Evolutionary conservation across 208 protist genomes (phyloP), one percentile per base, ranked within the genome.

Genomic region (Giardia duodenalis): DNA sequence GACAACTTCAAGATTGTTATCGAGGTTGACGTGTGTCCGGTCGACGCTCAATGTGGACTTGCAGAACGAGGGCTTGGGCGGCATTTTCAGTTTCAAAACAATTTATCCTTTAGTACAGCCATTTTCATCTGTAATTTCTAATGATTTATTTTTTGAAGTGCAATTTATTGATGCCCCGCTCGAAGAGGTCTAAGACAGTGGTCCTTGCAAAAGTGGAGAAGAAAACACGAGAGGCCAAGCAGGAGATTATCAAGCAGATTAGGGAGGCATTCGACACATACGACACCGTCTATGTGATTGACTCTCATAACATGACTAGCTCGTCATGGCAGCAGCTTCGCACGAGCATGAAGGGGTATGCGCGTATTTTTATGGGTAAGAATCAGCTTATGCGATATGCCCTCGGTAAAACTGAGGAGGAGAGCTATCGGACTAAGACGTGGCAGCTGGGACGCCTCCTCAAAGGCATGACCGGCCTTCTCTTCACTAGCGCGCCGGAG

Each of bases 191-290:
- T 46, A 4, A 42, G 3, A 42, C 4, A n/a, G 44, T 89, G 4
- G 4, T 19, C 42, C 86, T 89, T 45, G 44, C 86, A 45, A 45
- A 89, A 45, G 86, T 89, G 39, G 42, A 89, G 86, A 89, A 89
- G 44, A 4, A 89, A 45, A n/a, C 86, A 4, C 4, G 42, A 4
- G 86, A 89, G 4, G 3, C 3, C 3, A 89, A 89, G 86, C 3
- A 89, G 42, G 39, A 89, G 19, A 19, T 89, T 3, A 44, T 89
- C 42, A 4, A 45, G 42, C 10, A 89, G 39, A 89, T 89, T 19
- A n/a, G 42, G 44, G 4, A 4, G 4, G 10, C 42, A n/a, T 45
- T 89, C 4, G 42, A 89, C 42, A 44, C 4, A 19, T 89, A 89
- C 44, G 42, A 42, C 44, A 42, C 4, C 44, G 42, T 89, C 39